Base-by-base conservation (phyloP, 2,329 filamentous ascomycete genomes). In the Emergomyces orientalis region DNA sequence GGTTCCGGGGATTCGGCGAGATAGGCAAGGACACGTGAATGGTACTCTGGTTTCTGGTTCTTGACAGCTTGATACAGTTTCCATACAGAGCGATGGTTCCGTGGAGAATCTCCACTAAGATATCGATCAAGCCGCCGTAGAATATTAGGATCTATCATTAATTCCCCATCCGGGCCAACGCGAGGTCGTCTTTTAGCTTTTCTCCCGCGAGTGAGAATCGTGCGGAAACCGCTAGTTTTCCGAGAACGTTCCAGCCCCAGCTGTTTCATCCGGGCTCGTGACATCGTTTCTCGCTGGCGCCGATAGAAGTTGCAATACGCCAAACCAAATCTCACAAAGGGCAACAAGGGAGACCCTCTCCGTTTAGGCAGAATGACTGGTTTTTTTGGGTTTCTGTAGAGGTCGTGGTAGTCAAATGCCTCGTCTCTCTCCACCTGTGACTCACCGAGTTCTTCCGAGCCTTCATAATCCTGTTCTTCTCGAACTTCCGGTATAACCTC, bases 1-100 rank as follows among this genome's bases (percentile, higher is more conserved):
- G 69, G 43, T 14, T 71, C 66, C 51, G 67, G 63, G 13, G 80
- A 81, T n/a, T 65, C 67, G 8, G 75, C 73, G 14, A 82, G 66
- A 66, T 75, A 77, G 7, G 66, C 66, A 60, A 79, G 73, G 14
- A 77, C 56, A 11, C 45, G 49, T 3, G 59, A 52, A 22, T 62
- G 62, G 59, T 62, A 57, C 14, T 49, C 45, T 30, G 62, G 56
- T 27, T 65, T 63, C 17, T 64, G 51, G 30, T 37, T 51, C 22
- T 63, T 51, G 22, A 59, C 39, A 37, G 32, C 19, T 32, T 55
- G 17, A 32, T 61, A 55, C 3, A 37, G 49, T 32, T 7, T 45
- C 57, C 57, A 59, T 30, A 59, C 54, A 22, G 32, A 14, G 13
- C 34, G 32, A 41, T 25, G 41, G 13, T 41, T 57, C n/a, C n/a